A percentile compares a stretch with the other conserved stretches of the same genome.
phyloP scores from a whole-genome alignment of 2,329 filamentous ascomycete species.

The Balansia obtecta region DNA sequence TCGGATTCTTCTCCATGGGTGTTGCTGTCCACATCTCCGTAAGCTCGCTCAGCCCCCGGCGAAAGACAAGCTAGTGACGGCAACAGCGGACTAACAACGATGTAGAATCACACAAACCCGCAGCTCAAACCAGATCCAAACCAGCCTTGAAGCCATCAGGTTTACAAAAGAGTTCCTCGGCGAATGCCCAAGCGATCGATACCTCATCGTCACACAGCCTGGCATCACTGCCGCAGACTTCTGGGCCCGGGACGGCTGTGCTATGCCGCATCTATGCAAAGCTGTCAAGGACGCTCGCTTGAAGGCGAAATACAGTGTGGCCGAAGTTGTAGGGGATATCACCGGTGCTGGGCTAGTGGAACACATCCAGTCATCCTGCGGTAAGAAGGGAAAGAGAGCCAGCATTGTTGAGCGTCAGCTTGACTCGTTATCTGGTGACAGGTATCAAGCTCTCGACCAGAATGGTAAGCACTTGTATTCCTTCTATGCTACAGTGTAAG shows the following conservation, averaged over 20 bases:
- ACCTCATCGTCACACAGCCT: conserved; percentile 68
- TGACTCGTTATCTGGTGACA: conserved; percentile 25
- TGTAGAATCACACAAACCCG: conserved; percentile 22
- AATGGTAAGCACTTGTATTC: conserved; percentile 28
- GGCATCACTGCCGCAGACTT: conserved; percentile 62
- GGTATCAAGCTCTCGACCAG: conserved; percentile 32
- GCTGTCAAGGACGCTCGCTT: conserved; percentile 24
- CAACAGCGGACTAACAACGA: no score
- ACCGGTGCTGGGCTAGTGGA: conserved; percentile 27
- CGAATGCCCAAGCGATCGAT: conserved; percentile 60
- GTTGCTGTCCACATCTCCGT: conserved; percentile 76
- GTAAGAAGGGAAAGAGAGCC: conserved; percentile 22
- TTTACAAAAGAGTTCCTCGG: conserved; percentile 41
- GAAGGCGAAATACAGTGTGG: conserved; percentile 32
- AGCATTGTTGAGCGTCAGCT: conserved; percentile 29
- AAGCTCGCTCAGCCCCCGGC: conserved; percentile 24
- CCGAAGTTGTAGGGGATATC: conserved; percentile 44
- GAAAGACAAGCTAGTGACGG: no score
- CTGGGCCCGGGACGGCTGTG: conserved; percentile 31
- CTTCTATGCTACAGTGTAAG: no score
- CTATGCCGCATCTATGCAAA: conserved; percentile 40
- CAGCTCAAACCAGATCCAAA: conserved; percentile 34
- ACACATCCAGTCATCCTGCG: conserved; percentile 36
- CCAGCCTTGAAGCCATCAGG: conserved; percentile 29
- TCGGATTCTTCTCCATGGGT: conserved; percentile 82